Evolutionary conservation across 1,284 basidiomycete species (phyloP).

Genomic region (Ceratobasidium sp.): DNA sequence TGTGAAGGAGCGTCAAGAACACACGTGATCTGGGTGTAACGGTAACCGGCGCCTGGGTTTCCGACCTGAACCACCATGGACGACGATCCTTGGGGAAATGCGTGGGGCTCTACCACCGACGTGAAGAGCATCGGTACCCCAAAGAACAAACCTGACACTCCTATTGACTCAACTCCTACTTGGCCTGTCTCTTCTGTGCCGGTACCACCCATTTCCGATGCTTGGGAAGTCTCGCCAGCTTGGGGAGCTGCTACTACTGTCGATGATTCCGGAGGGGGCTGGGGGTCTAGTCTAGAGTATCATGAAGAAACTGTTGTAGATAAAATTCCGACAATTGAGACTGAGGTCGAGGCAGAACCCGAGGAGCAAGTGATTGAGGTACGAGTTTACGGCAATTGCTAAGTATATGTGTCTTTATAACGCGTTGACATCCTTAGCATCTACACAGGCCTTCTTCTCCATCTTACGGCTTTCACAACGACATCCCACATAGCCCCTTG

Average conservation of each 20-base stretch:
- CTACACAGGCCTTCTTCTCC: slow-evolving; percentile 27
- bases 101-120: slow-evolving; percentile 41
- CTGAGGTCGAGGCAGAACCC: slow-evolving; percentile 21
- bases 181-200: slow-evolving; percentile 38
- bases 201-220: slow-evolving; percentile 31
- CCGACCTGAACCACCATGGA: slow-evolving; percentile 40
- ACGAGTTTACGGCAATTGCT: slow-evolving; percentile 16
- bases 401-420: slow-evolving; percentile 35
- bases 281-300: slow-evolving; percentile 43
- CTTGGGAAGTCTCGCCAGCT: slow-evolving; percentile 19
- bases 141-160: not conserved
- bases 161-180: slow-evolving; percentile 9
- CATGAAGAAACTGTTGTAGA: slow-evolving; percentile 12
- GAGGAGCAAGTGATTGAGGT: slow-evolving; percentile 41
- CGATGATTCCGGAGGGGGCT: slow-evolving; percentile 37
- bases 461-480: slow-evolving; percentile 5
- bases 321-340: slow-evolving; percentile 2
- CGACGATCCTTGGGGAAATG: slow-evolving; percentile 40
- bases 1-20: slow-evolving; percentile 29
- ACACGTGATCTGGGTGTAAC: slow-evolving; percentile 29
- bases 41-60: not conserved
- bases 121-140: not conserved
- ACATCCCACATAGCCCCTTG: slow-evolving; percentile 42
- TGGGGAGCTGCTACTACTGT: slow-evolving; percentile 18
- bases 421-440: slow-evolving; percentile 29